Conservation (phyloP, 352 stramenopile genomes). For the Globisporangium cylindrosporum region DNA sequence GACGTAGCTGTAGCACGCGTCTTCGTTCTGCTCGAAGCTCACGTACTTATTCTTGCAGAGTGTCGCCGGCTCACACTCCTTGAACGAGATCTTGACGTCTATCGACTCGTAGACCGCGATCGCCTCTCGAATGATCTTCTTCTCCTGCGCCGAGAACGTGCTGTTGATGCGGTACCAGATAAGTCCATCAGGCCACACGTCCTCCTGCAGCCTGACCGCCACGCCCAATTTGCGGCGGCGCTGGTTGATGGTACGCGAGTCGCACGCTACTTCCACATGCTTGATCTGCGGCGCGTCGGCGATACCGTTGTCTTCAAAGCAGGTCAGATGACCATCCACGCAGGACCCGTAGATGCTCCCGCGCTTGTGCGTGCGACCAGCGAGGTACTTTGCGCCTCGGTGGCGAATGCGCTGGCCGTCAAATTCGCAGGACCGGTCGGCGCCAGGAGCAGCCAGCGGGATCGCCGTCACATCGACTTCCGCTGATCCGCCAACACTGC, state of each 20-base stretch:
- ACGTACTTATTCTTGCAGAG: conserved; percentile 70
- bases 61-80: conserved; percentile 56
- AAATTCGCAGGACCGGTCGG: conserved; percentile 28
- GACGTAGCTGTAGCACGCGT: conserved; percentile 73
- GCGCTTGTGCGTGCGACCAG: conserved; percentile 36
- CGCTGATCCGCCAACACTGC: neutral
- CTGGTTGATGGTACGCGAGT: conserved; percentile 18
- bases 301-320: conserved; percentile 62
- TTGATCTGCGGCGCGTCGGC: conserved; percentile 52
- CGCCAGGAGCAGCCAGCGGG: neutral
- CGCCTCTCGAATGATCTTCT: conserved; percentile 48
- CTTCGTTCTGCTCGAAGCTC: conserved; percentile 65
- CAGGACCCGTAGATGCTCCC: conserved; percentile 59
- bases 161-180: conserved; percentile 69
- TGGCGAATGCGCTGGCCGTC: conserved; percentile 45
- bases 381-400: conserved; percentile 46
- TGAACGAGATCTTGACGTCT: conserved; percentile 58
- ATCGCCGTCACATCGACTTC: neutral
- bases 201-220: conserved; percentile 46
- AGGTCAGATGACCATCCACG: conserved; percentile 36
- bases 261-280: conserved; percentile 39
- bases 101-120: conserved; percentile 55
- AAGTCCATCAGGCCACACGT: conserved; percentile 65
- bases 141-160: conserved; percentile 44
- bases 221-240: conserved; percentile 49